phyloP scores from a whole-genome alignment of 345 rosid genomes.

The Raphanus sativus region DNA sequence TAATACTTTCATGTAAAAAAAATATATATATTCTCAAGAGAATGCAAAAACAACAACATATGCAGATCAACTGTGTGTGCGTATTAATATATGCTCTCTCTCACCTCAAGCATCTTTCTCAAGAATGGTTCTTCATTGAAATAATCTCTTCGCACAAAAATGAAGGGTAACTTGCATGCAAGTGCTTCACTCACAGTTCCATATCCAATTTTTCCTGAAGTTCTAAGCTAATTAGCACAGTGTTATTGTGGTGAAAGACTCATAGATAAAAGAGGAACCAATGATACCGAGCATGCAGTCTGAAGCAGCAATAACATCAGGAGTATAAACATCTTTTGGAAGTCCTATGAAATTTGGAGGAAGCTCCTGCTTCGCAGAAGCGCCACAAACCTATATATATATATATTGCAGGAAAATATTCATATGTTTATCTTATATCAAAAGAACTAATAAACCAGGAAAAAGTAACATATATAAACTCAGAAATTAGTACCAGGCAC shows the following conservation, averaged over 20 bases:
- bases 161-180: slow-evolving; percentile 84
- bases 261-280: not conserved
- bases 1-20: slow-evolving; percentile 47
- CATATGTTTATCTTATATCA: not conserved
- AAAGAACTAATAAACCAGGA: not conserved
- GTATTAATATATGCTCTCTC: not conserved
- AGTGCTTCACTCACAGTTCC: slow-evolving; percentile 94
- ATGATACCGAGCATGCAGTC: slow-evolving; percentile 89
- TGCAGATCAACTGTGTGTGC: not conserved
- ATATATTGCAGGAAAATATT: not conserved
- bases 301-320: slow-evolving; percentile 88
- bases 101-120: slow-evolving; percentile 94
- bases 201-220: slow-evolving; percentile 90
- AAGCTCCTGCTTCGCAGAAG: slow-evolving; percentile 70
- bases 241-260: not conserved
- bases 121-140: slow-evolving; percentile 93
- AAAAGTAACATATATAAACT: not conserved
- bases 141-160: slow-evolving; percentile 89
- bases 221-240: not conserved
- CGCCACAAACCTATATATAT: slow-evolving; percentile 81
- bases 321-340: slow-evolving; percentile 79
- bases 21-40: not conserved
- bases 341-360: slow-evolving; percentile 83
- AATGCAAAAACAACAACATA: not conserved
- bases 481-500: slow-evolving; percentile 63